A percentile compares a stretch with the other conserved stretches of the same genome.
These are phyloP conservation scores for Cornus kousa DNA, from an alignment of 148 eudicot species.

Conservation along the genomic window DNA sequence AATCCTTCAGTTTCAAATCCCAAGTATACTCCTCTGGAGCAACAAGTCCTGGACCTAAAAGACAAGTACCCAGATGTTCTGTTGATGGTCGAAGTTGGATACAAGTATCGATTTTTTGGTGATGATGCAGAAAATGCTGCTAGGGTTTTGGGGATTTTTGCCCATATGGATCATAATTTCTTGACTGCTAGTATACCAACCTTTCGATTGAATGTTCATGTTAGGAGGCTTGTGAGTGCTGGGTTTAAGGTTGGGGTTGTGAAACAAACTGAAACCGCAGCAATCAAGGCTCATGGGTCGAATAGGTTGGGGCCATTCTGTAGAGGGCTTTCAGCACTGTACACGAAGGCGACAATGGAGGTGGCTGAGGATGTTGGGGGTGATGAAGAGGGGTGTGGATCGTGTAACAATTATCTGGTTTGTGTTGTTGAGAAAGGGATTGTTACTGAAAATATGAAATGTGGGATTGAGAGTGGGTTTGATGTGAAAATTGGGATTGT, in stretches of 20 bases:
- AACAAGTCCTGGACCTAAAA: conserved; percentile 80
- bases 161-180: conserved; percentile 86
- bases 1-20: conserved; percentile 12
- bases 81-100: conserved; percentile 93
- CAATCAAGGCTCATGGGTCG: conserved; percentile 86
- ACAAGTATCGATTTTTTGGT: conserved; percentile 81
- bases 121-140: conserved; percentile 90
- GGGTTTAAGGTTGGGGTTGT: conserved; percentile 97
- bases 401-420: conserved; percentile 64
- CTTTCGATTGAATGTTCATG: conserved; percentile 83
- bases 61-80: conserved; percentile 69
- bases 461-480: conserved; percentile 35
- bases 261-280: conserved; percentile 86
- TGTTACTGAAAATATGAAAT: conserved; percentile 31
- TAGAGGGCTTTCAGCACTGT: conserved; percentile 86
- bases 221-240: conserved; percentile 87
- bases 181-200: conserved; percentile 97
- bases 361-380: conserved; percentile 81
- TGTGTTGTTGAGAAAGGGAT: conserved; percentile 73
- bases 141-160: conserved; percentile 76
- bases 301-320: conserved; percentile 74
- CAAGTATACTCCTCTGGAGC: conserved; percentile 84
- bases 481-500: conserved; percentile 79
- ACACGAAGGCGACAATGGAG: conserved; percentile 93
- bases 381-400: conserved; percentile 69